Evolutionary conservation across 352 stramenopile genomes (phyloP).

Genomic region (Phytopythium mirpurense): DNA sequence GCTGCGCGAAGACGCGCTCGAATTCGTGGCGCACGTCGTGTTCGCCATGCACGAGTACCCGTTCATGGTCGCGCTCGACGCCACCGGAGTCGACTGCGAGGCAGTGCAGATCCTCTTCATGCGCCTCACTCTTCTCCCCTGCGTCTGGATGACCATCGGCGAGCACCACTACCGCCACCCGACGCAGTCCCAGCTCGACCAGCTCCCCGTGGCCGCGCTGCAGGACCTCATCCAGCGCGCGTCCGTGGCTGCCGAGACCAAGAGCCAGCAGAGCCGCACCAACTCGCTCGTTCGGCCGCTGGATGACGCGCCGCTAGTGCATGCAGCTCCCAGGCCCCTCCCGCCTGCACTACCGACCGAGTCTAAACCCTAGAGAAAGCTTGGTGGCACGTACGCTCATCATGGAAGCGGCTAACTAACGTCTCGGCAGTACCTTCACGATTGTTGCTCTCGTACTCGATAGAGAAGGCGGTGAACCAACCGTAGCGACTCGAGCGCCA

Average conservation of each 20-base stretch:
- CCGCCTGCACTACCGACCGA: no score
- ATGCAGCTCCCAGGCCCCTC: no score
- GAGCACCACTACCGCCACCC: conserved; percentile 17
- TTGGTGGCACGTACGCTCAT: no score
- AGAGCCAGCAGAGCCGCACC: not conserved
- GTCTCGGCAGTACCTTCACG: no score
- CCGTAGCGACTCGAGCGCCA: not conserved
- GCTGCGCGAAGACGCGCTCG: conserved; percentile 20
- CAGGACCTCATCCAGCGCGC: conserved; percentile 1
- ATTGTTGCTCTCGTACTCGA: not conserved
- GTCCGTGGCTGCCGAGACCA: not conserved
- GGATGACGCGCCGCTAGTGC: not conserved
- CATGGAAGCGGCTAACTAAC: no score
- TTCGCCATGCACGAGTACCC: conserved; percentile 31
- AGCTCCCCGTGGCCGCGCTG: not conserved
- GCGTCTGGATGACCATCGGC: conserved; percentile 33
- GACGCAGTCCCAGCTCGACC: not conserved
- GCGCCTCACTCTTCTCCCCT: conserved; percentile 21
- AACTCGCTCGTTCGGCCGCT: not conserved
- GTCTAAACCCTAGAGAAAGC: no score
- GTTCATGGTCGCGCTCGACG: conserved; percentile 21
- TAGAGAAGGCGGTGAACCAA: not conserved
- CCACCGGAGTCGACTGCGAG: conserved; percentile 19
- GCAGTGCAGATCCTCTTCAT: conserved; percentile 27
- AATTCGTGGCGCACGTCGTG: conserved; percentile 24